Conservation (phyloP, 306 rosid species). For the Boehmeria nivea region DNA sequence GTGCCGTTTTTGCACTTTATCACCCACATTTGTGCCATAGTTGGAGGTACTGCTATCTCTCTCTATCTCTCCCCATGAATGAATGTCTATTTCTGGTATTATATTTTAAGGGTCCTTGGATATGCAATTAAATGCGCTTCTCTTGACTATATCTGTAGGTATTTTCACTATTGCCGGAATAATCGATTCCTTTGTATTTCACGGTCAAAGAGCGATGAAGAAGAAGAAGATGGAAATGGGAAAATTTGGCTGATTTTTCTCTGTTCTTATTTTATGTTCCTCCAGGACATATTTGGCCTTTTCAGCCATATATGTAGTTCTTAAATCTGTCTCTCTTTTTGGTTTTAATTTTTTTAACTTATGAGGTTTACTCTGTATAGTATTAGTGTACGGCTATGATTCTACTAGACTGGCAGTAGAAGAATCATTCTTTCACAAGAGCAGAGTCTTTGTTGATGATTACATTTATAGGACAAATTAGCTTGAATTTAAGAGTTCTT, state of each 20-base stretch:
- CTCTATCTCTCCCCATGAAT: neutral
- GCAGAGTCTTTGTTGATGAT: neutral
- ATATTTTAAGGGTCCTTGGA: too few relatives aligned
- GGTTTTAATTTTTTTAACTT: neutral
- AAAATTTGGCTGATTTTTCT: slow-evolving; percentile 36
- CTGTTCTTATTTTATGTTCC: too few relatives aligned
- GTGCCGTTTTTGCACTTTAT: slow-evolving; percentile 72
- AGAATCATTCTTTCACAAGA: neutral
- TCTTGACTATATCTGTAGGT: slow-evolving; percentile 35
- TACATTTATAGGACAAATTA: neutral
- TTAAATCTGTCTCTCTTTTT: neutral
- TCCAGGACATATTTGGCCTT: too few relatives aligned
- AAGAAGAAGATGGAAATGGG: slow-evolving; percentile 72
- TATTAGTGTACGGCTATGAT: neutral
- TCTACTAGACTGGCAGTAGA: neutral
- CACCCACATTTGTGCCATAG: slow-evolving; percentile 77
- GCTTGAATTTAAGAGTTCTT: neutral
- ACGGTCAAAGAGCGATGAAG: slow-evolving; percentile 62
- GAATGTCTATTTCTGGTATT: too few relatives aligned
- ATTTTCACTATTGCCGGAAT: slow-evolving; percentile 76
- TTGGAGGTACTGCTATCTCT: slow-evolving; percentile 61
- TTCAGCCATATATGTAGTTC: too few relatives aligned
- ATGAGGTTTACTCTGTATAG: slow-evolving; percentile 6
- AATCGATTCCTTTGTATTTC: slow-evolving; percentile 64
- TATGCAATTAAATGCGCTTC: neutral